Evolutionary conservation across 2,329 filamentous ascomycete genomes (phyloP), one percentile per base, ranked within the genome.

Genomic region (Colletotrichum karsti): DNA sequence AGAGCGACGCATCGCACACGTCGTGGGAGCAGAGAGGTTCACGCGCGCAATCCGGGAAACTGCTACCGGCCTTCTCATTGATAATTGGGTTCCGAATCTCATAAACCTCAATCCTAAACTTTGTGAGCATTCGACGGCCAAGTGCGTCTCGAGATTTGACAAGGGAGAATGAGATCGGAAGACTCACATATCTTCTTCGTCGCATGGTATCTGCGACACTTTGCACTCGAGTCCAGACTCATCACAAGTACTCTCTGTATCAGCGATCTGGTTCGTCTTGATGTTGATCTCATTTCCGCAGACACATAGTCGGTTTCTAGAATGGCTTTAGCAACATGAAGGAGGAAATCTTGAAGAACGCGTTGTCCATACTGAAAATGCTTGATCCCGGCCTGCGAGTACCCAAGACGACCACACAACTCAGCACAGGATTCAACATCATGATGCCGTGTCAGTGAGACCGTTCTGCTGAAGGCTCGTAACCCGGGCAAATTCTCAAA

Each of bases 1-100:
- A 74, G 15, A 78, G 81, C 13, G 81, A 80, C 3, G 77, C 75
- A 64, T 89, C 79, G 72, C 87, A 90, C 12, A 89, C 83, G 4
- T 72, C 64, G 50, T 73, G 74, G 15, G 71, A 71, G 48, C 74
- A 73, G n/a, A 77, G 69, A 0, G 73, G 74, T 20, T 75, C 73
- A 10, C 74, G 68, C 9, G 26, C 56, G 63, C 75, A 77, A 57
- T 76, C 74, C 1, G 74, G 74, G 41, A 73, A 70, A 37, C n/a
- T 46, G 28, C 28, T 12, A 24, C 13, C 10, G 3, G 35, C 22
- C 22, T 50, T 51, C 30, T 22, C 44, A n/a, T 51, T 44, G 4
- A 5, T 6, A 7, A 41, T 9, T 4, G 44, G 44, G 57, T 33
- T 60, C 1, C 7, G 5, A 15, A 60, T 51, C 3, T 35, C 8